Base-by-base conservation (phyloP, 257 asterid genomes). In the Penstemon eatonii region DNA sequence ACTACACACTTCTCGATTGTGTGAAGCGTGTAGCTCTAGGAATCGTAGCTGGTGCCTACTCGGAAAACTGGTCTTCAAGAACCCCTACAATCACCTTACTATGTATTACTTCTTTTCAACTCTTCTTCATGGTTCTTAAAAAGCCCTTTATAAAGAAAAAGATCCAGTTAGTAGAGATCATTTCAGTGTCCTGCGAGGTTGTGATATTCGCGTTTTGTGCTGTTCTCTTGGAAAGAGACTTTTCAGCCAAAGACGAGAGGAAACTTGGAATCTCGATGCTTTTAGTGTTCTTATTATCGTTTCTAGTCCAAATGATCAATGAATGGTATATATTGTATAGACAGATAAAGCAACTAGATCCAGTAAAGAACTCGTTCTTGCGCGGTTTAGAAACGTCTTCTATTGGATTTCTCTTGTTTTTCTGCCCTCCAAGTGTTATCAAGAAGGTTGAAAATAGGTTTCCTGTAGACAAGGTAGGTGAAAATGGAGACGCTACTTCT, bases 71-170 rank as follows among this genome's bases (percentile, higher is more conserved):
- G 90, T 67, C 86, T 4, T 72, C 84, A 7, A 81, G 78, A 73
- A 77, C 83, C 9, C 96, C 97, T 0, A 73, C 83, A 7, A 59
- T 85, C 13, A 49, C 78, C 67, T 56, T 90, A 41, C 89, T 93
- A 5, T 56, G 78, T 81, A 76, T 93, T 37, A 81, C 97, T 3
- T 76, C 87, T 0, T 84, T 88, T 76, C 97, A 93, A 60, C 92
- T 93, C 72, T 88, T 93, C 80, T 93, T 93, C 91, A 86, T 90
- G 82, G 84, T 93, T 68, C 85, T 93, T 4, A 93, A 90, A 85
- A 93, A 90, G 84, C 98, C 97, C 13, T 93, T 90, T 86, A 90
- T 93, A 54, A 87, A 87, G 82, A 93, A 84, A 73, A 84, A 73
- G 70, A 88, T 89, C 44, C 99, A 93, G 79, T 47, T 93, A n/a